Conservation (phyloP, 768 basidiomycete genomes). For the Lactifluus pinguis region DNA sequence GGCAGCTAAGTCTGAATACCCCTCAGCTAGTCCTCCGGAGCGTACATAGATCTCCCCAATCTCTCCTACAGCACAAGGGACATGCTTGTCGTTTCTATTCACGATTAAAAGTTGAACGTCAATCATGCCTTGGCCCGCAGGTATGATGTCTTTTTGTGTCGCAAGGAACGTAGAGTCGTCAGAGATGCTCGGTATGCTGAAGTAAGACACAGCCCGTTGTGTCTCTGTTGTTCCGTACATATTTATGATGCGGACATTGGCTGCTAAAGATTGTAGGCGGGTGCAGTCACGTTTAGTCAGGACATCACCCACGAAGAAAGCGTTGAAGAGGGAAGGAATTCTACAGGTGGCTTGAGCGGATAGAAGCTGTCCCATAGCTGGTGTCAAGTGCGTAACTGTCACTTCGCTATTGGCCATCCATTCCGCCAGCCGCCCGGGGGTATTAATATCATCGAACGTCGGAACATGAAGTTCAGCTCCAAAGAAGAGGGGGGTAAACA, state of each 20-base stretch:
- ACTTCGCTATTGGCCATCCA: constrained; percentile 94
- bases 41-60: constrained; percentile 98
- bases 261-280: constrained; percentile 84
- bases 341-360: constrained; percentile 77
- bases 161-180: constrained; percentile 84
- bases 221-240: constrained; percentile 99
- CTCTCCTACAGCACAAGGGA: constrained; percentile 91
- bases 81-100: constrained; percentile 74
- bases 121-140: constrained; percentile 94
- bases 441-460: constrained; percentile 93
- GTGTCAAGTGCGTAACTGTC: constrained; percentile 95
- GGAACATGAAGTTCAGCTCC: constrained; percentile 94
- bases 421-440: constrained; percentile 89
- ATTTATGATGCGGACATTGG: constrained; percentile 92
- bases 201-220: constrained; percentile 97
- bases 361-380: constrained; percentile 97
- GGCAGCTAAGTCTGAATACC: constrained; percentile 78
- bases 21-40: constrained; percentile 91
- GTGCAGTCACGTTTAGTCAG: constrained; percentile 97
- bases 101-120: constrained; percentile 96
- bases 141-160: constrained; percentile 95
- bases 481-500: constrained; percentile 98
- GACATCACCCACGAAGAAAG: constrained; percentile 99
- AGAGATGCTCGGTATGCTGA: constrained; percentile 77
- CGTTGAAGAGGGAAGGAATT: constrained; percentile 79